Base-by-base conservation (phyloP, 495 filamentous ascomycete species). In the Delitschia confertaspora region DNA sequence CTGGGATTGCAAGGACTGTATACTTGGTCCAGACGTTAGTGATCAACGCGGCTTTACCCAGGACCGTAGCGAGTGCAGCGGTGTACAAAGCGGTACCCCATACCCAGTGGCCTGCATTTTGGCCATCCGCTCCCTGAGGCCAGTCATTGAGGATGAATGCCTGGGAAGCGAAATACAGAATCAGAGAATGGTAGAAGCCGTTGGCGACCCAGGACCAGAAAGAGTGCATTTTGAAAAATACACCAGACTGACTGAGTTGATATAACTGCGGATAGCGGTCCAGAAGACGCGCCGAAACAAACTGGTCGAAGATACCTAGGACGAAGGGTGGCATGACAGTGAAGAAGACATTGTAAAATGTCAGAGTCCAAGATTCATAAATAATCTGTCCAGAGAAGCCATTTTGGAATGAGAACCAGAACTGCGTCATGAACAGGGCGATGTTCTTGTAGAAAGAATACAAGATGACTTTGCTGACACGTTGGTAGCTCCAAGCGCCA, bases 361-460 rank as follows among this genome's bases (percentile, higher is more conserved):
- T 95, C 10, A 99, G 71, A 1, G 88, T 95, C 93, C 93, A 99
- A 10, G 89, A 95, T 67, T 99, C 93, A 76, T 88, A 95, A 61
- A 99, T 99, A 54, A 96, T 87, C 61, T 95, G 79, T 51, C 91
- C 93, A 1, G 91, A 95, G 65, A 96, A 99, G 47, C 81, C 84
- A 60, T 99, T 96, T 78, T 94, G 86, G 68, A 99, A 99, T 14
- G 86, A 83, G 61, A 93, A 98, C 83, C 93, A 99, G 63, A 99
- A 99, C 62, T 99, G 93, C 55, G 93, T 99, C 80, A 96, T 91
- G 66, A 95, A 96, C 31, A 99, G 69, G 2, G 88, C 81, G 52
- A 96, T 95, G 66, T 99, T 99, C 71, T 99, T 99, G 71, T 99
- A 99, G 61, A 94, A 99, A 1, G 91, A 96, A 64, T 95, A 99